Evolutionary conservation across 1,284 basidiomycete species (phyloP).

Genomic region (Cryptococcus neoformans): DNA sequence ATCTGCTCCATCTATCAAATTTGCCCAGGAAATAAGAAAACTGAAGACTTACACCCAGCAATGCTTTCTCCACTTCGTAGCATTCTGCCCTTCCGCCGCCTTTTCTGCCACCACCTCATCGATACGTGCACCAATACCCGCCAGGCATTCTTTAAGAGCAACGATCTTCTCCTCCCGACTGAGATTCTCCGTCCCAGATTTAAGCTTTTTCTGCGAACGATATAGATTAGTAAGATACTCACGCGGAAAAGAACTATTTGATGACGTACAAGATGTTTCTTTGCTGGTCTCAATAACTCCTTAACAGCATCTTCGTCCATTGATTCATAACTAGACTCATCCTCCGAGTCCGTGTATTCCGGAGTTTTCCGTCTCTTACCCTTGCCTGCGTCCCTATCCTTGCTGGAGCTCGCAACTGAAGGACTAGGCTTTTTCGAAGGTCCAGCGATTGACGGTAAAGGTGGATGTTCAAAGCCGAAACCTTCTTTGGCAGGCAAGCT

Average conservation of each 20-base stretch:
- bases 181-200: conserved; percentile 86
- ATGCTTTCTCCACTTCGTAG: conserved; percentile 84
- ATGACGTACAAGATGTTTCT: conserved; percentile 80
- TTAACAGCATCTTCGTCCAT: conserved; percentile 97
- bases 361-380: conserved; percentile 80
- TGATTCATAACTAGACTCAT: conserved; percentile 72
- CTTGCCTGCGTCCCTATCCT: conserved; percentile 8
- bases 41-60: conserved; percentile 78
- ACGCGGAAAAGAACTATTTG: neutral
- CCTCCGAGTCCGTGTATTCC: conserved; percentile 84
- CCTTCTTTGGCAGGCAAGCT: conserved; percentile 45
- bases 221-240: neutral
- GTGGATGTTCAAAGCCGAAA: conserved; percentile 41
- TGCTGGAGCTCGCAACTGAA: conserved; percentile 5
- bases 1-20: conserved; percentile 53
- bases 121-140: conserved; percentile 90
- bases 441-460: conserved; percentile 18
- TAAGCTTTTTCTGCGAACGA: conserved; percentile 75
- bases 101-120: conserved; percentile 77
- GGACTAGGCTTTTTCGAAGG: conserved; percentile 16
- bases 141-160: conserved; percentile 91
- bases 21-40: too few species aligned
- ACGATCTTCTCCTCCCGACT: conserved; percentile 92
- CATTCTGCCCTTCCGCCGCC: conserved; percentile 69
- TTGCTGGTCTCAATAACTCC: conserved; percentile 92